These are phyloP conservation scores for Cynara cardunculus DNA, from an alignment of 129 eudicot species.

Conservation along the genomic window DNA sequence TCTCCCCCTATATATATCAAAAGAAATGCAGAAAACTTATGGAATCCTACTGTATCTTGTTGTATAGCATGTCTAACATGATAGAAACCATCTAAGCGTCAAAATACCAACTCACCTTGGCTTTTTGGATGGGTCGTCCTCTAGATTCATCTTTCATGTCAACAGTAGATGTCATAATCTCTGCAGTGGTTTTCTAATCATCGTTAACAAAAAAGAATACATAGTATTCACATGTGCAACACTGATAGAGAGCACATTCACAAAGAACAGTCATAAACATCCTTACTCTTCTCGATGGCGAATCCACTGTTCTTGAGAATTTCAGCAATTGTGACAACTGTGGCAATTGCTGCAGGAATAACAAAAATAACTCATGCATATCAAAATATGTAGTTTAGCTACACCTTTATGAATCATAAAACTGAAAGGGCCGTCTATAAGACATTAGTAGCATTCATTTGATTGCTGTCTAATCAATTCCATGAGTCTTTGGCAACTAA, in stretches of 20 bases:
- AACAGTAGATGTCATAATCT: constrained; percentile 75
- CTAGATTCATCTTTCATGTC: constrained; percentile 82
- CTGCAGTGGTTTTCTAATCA: constrained; percentile 39
- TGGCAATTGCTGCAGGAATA: constrained; percentile 71
- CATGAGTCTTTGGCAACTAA: neutral
- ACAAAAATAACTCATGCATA: constrained; percentile 14
- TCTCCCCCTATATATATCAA: too few relatives aligned
- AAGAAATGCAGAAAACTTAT: neutral
- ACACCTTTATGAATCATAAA: neutral
- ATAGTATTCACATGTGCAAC: neutral
- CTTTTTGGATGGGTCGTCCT: constrained; percentile 71
- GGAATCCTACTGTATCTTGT: neutral
- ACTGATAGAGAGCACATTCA: neutral
- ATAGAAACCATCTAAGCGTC: neutral
- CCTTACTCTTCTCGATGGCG: constrained; percentile 85
- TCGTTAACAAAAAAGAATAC: neutral
- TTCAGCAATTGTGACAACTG: constrained; percentile 80
- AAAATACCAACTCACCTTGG: constrained; percentile 46
- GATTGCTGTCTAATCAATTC: neutral
- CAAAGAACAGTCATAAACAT: neutral
- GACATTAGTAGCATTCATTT: neutral
- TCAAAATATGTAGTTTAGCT: neutral
- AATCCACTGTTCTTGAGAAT: constrained; percentile 81
- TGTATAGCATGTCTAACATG: neutral
- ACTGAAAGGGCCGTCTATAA: neutral